Base-by-base conservation (phyloP, 805 yeast species). In the Saccharomycopsis oosterbeekiorum region DNA sequence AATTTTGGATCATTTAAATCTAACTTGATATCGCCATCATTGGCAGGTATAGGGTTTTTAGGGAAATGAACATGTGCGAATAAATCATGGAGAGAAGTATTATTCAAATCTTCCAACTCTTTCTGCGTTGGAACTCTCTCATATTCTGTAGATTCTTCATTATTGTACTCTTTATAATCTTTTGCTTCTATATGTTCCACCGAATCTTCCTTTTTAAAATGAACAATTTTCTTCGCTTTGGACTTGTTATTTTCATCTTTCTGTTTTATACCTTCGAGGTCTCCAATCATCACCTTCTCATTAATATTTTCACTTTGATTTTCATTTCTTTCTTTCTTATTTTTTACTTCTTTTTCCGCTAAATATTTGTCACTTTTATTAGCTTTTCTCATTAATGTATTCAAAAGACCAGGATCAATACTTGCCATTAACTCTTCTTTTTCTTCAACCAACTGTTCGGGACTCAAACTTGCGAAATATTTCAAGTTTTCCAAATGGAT, bases 1-100 rank as follows among this genome's bases (percentile, higher is more conserved):
- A 92, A 92, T 11, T 85, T 79, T 1, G 96, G 94, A 71, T 87
- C 96, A 68, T 87, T 76, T 5, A 89, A 71, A 66, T 88, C 91
- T 40, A 86, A 66, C 24, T 72, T 73, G 56, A 68, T 63, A 14
- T 72, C 70, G 1, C 75, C 76, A 5, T 67, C 69, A 1, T 65
- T 66, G 19, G 69, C 68, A 1, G 68, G 62, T 40, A 68, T 68
- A 5, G 88, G 87, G 57, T 63, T 61, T 53, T 79, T 81, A 0
- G 88, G 82, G 66, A 89, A 88, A 71, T 88, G 96, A 1, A 88
- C 84, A 57, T 75, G 75, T 0, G 74, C 66, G 24, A 76, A 69
- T 5, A 77, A 70, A 21, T 76, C 78, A n/a, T 74, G 75, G 21
- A 75, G 70, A 51, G 80, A 75, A 64, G 76, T 71, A 55, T 78